A percentile compares a stretch with the other conserved stretches of the same genome.
These are phyloP conservation scores for Penicillium oxalicum DNA, from an alignment of 2,329 filamentous ascomycete species.

Conservation along the genomic window DNA sequence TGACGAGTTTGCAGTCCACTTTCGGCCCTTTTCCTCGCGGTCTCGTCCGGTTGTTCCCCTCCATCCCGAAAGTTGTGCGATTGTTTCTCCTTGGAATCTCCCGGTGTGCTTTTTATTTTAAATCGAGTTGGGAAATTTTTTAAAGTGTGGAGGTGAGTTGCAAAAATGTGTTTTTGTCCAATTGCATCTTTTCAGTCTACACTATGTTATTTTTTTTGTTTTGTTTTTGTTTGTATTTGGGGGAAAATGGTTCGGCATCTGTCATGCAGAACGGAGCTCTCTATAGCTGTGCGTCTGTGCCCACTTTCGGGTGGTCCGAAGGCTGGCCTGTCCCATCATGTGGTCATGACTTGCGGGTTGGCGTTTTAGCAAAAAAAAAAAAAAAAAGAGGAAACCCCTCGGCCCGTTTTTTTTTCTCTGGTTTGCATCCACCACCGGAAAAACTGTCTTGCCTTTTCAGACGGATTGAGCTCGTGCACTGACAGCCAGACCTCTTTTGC, in stretches of 20 bases:
- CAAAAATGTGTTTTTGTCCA: neutral
- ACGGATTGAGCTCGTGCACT: slow-evolving; percentile 22
- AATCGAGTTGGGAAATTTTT: neutral
- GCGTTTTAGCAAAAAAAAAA: neutral
- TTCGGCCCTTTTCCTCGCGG: neutral
- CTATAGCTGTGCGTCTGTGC: neutral
- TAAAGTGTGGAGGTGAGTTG: slow-evolving; percentile 1
- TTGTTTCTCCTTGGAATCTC: neutral
- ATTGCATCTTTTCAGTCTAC: too few species aligned
- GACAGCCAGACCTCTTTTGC: slow-evolving; percentile 7
- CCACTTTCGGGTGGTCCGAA: neutral
- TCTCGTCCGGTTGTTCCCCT: slow-evolving; percentile 1
- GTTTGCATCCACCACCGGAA: neutral
- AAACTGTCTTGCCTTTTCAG: slow-evolving; percentile 14
- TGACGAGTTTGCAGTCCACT: slow-evolving; percentile 23
- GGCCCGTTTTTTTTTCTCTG: neutral
- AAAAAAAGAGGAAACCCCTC: neutral
- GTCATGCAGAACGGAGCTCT: too few species aligned
- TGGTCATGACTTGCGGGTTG: slow-evolving; percentile 9
- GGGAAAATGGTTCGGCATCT: neutral
- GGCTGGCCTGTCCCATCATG: too few species aligned
- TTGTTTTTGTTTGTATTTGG: slow-evolving; percentile 14
- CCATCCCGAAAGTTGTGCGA: neutral
- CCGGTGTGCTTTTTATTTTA: slow-evolving; percentile 9
- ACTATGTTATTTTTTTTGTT: slow-evolving; percentile 12